Conservation (phyloP, 345 rosid species). For the Gossypium herbaceum region DNA sequence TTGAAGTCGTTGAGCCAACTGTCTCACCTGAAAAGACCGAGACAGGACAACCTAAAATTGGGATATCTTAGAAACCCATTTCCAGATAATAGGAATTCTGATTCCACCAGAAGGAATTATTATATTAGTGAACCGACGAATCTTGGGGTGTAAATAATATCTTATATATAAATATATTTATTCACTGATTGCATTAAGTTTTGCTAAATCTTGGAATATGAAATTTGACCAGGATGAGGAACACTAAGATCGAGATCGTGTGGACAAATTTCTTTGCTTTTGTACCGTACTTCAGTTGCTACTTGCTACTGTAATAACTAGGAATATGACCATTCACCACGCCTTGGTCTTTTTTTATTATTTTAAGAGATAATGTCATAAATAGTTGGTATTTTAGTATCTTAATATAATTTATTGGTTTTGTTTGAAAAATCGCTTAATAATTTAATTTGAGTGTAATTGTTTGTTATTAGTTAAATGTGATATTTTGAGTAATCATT, state of each 20-base stretch:
- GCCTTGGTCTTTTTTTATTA: no score
- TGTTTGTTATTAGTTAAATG: no score
- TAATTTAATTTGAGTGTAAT: no score
- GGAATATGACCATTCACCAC: no score
- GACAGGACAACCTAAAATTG: neutral
- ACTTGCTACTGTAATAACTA: no score
- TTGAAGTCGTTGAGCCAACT: conserved; percentile 28
- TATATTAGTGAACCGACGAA: neutral
- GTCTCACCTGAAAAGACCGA: conserved; percentile 29
- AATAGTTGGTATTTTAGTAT: no score
- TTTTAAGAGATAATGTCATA: no score
- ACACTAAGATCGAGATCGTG: no score
- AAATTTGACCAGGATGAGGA: neutral
- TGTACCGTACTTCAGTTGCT: no score
- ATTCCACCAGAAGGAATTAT: neutral
- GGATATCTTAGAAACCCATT: neutral
- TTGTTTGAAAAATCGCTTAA: no score
- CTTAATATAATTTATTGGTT: no score
- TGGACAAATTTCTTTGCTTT: no score
- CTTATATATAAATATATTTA: neutral
- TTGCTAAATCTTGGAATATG: neutral
- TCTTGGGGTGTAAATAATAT: conserved; percentile 1
- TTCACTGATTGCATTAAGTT: neutral
- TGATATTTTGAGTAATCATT: fast-evolving
- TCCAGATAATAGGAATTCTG: neutral